Conservation (phyloP, 345 rosid genomes). For the Eucalyptus shirleyi region DNA sequence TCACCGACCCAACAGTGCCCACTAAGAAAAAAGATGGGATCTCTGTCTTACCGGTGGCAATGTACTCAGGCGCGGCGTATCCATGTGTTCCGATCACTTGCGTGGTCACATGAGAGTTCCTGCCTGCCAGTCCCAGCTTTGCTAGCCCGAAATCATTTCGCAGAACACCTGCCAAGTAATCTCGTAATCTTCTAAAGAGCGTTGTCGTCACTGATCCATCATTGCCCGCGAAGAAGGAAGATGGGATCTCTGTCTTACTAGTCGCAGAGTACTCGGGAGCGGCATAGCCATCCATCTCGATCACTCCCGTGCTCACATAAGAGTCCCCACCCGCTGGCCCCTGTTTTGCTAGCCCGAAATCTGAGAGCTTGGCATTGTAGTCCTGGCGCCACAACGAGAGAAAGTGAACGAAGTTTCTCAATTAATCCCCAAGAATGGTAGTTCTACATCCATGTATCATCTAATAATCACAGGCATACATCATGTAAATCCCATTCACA, state of each 20-base stretch:
- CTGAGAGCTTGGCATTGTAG: conserved; percentile 74
- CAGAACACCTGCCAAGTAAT: background rate
- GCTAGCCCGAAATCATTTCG: conserved; percentile 49
- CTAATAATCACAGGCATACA: background rate
- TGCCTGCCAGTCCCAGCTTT: conserved; percentile 46
- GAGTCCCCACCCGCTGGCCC: conserved; percentile 67
- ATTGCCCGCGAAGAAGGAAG: background rate
- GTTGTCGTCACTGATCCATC: background rate
- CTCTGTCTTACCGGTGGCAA: conserved; percentile 46
- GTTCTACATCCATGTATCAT: background rate
- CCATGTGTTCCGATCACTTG: conserved; percentile 69
- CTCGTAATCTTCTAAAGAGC: background rate
- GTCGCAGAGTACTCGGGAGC: conserved; percentile 74
- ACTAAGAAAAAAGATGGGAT: background rate
- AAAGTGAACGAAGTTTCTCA: background rate
- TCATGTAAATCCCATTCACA: background rate
- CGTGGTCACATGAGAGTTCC: conserved; percentile 57
- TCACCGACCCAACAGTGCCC: background rate
- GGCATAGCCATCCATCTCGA: conserved; percentile 78
- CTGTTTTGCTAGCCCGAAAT: conserved; percentile 67
- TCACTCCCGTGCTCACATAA: conserved; percentile 51
- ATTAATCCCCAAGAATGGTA: background rate
- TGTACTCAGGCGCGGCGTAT: conserved; percentile 84
- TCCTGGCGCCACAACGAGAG: conserved; percentile 9
- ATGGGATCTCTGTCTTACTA: conserved; percentile 9